Base-by-base conservation (phyloP, 225 moss, liverwort and hornwort species). In the Sphagnum contortum region DNA sequence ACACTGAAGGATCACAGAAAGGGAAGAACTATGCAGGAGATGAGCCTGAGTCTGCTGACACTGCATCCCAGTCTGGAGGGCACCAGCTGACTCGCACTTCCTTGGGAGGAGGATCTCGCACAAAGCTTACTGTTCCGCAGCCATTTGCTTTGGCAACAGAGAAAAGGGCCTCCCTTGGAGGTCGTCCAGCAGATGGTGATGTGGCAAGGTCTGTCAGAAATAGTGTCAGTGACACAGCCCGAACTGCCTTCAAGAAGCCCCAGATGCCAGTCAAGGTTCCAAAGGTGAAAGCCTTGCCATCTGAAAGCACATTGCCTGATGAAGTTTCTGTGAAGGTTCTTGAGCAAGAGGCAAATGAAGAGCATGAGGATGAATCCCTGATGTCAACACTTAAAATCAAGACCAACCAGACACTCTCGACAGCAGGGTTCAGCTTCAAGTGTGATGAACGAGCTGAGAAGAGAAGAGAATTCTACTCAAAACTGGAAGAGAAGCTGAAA, bases 401-500 rank as follows among this genome's bases (percentile, higher is more conserved):
- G 76, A 65, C 79, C 5, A 88, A 82, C 79, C 86, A 82, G 63
- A 80, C 83, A 4, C 77, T 83, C 29, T 89, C 89, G n/a, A 76
- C 79, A 69, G 85, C 81, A 48, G 90, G 86, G 11, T 93, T 93
- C 57, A 89, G 85, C 58, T 93, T 93, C 65, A 93, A 86, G 74
- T 90, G 90, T 61, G 88, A 88, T 50, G 92, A 93, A 57, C 83
- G 90, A 50, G 92, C 90, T 44, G 92, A 93, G 70, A 93, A 93
- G 67, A 80, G 90, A 57, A 78, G 90, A 57, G 92, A 90, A 76
- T 93, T 86, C 57, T 93, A 93, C 44, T 90, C 86, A 5, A 93
- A 93, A 71, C 73, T 93, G 66, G 90, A 88, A 73, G 92, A 90
- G 67, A 90, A 88, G 58, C 74, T 93, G 63, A 84, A 76, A 69